Evolutionary conservation across 2,329 filamentous ascomycete species (phyloP).

Genomic region (Fusarium nanum): DNA sequence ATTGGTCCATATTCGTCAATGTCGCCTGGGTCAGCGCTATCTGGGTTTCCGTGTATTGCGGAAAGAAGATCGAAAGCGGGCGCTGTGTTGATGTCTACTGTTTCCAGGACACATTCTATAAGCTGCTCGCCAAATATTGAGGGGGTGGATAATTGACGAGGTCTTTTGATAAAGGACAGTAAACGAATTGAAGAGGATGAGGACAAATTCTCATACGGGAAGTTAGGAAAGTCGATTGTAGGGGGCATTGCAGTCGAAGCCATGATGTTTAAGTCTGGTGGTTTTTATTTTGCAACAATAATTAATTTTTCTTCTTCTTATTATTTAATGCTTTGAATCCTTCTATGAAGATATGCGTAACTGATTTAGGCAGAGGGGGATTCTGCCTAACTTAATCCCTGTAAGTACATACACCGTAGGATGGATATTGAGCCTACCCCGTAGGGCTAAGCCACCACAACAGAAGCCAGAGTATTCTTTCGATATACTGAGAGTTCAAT

Average conservation of each 20-base stretch:
- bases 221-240: not conserved
- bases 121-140: not conserved
- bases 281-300: not conserved
- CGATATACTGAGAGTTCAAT: no score
- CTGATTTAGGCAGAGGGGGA: not conserved
- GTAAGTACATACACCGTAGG: not conserved
- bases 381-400: not conserved
- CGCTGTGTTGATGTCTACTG: not conserved
- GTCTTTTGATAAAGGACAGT: not conserved
- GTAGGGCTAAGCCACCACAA: no score
- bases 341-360: not conserved
- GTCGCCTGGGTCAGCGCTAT: not conserved
- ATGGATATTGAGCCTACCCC: no score
- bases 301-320: not conserved
- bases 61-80: slow-evolving; percentile 3
- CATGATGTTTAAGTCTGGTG: not conserved
- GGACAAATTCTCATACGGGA: not conserved
- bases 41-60: not conserved
- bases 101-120: not conserved
- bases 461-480: no score
- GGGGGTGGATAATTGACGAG: not conserved
- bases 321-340: not conserved
- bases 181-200: slow-evolving; percentile 2
- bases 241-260: not conserved
- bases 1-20: not conserved